Percentiles rank a stretch among this genome's conserved stretches.
phyloP scores from a whole-genome alignment of 306 rosid genomes.

The Citrullus amarus region DNA sequence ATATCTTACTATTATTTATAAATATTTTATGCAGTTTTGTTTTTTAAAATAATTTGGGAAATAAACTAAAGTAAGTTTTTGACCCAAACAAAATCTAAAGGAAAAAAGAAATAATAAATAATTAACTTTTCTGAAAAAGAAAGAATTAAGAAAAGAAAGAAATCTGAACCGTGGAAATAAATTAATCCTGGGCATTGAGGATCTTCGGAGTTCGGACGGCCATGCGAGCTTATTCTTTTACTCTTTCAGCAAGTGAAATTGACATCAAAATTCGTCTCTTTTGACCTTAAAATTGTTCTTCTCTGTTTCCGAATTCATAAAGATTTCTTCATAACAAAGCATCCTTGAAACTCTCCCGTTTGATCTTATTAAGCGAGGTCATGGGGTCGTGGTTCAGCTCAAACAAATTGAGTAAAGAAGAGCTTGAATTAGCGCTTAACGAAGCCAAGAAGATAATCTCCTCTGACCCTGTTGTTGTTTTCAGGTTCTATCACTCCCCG shows the following conservation, averaged over 20 bases:
- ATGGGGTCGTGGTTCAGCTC: constrained; percentile 33
- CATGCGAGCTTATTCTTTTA: background rate
- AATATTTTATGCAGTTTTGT: no score
- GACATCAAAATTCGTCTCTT: background rate
- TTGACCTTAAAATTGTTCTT: background rate
- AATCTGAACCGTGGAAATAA: no score
- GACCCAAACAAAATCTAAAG: no score
- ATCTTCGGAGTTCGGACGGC: background rate
- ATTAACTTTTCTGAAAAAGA: no score
- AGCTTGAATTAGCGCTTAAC: constrained; percentile 25
- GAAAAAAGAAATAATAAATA: no score
- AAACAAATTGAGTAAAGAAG: constrained; percentile 13
- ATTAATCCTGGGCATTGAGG: background rate
- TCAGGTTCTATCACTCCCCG: constrained; percentile 24
- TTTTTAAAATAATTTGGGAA: no score
- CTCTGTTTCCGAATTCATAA: background rate
- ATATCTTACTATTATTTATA: no score
- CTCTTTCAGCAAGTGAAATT: background rate
- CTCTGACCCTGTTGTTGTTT: constrained; percentile 30
- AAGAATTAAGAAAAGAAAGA: no score
- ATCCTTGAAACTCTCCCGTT: background rate
- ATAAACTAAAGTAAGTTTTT: no score
- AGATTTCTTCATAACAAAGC: background rate
- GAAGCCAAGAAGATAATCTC: constrained; percentile 29
- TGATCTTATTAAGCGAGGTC: background rate